These are phyloP conservation scores for Macrophomina phaseolina DNA, from an alignment of 2,329 filamentous ascomycete genomes.

Conservation along the genomic window DNA sequence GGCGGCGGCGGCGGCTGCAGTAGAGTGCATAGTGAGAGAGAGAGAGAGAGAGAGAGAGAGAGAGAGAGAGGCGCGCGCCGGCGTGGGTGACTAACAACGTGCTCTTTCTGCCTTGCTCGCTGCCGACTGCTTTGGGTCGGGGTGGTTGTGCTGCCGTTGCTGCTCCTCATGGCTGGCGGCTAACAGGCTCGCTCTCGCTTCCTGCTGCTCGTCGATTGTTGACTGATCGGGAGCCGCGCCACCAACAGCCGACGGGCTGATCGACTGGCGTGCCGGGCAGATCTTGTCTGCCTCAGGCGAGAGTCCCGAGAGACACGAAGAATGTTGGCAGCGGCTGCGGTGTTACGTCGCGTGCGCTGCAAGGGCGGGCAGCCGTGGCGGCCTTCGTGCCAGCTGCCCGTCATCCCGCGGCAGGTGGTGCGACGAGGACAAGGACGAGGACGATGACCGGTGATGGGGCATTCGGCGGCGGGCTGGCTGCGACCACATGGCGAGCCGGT, in stretches of 20 bases:
- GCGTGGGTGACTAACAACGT: neutral
- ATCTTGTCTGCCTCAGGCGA: conserved; percentile 24
- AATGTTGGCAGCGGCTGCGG: conserved; percentile 10
- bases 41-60: neutral
- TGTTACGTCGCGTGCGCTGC: conserved; percentile 23
- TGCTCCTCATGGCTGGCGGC: neutral
- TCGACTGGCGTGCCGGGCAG: conserved; percentile 14
- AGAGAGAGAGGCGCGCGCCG: neutral
- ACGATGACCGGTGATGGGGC: neutral
- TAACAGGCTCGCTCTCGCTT: conserved; percentile 8
- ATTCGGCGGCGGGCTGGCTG: neutral
- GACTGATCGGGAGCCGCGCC: conserved; percentile 12
- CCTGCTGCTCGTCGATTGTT: neutral
- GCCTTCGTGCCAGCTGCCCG: conserved; percentile 16
- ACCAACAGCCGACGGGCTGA: conserved; percentile 16
- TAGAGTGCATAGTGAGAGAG: no score
- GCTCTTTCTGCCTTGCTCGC: neutral
- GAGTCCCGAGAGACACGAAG: conserved; percentile 21
- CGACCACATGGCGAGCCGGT: conserved; percentile 22
- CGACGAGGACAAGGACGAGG: conserved; percentile 7
- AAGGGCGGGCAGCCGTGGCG: conserved; percentile 6
- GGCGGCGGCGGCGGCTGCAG: neutral
- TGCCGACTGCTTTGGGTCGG: neutral
- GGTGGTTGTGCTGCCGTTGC: neutral
- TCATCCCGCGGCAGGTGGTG: conserved; percentile 19